Evolutionary conservation across 1,284 basidiomycete species (phyloP).

Genomic region (Neotropicomus parvogracilis): DNA sequence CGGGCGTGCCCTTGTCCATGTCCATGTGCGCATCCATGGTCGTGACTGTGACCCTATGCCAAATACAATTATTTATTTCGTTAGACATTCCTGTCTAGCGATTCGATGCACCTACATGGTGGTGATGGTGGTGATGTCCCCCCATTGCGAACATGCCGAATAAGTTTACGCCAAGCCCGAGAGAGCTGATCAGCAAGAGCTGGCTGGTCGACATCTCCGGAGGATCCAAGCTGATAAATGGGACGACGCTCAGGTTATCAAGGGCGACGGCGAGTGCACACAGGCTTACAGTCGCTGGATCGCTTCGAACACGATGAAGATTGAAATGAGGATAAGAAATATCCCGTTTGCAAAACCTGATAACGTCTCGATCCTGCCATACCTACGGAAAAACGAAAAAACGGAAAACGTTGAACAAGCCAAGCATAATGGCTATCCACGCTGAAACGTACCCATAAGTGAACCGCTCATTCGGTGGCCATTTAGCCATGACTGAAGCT

Average conservation of each 20-base stretch:
- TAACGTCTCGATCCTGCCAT: constrained; percentile 96
- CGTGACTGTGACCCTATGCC: constrained; percentile 51
- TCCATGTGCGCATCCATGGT: constrained; percentile 43
- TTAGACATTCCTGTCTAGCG: not conserved
- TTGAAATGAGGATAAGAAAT: constrained; percentile 93
- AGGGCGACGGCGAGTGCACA: constrained; percentile 1
- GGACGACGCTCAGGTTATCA: constrained; percentile 5
- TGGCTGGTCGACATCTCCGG: constrained; percentile 98
- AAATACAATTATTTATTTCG: too few species aligned
- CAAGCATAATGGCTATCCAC: not conserved
- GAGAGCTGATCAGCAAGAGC: constrained; percentile 81
- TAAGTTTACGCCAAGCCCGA: constrained; percentile 91
- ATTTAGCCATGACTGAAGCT: constrained; percentile 96
- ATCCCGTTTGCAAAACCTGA: constrained; percentile 98
- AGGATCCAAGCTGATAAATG: constrained; percentile 70
- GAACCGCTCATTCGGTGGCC: constrained; percentile 92
- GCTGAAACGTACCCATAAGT: constrained; percentile 75
- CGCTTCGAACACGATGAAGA: constrained; percentile 98
- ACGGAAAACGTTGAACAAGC: not conserved
- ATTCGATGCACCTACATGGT: constrained; percentile 56
- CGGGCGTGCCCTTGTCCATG: constrained; percentile 48
- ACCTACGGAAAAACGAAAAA: constrained; percentile 46
- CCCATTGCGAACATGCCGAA: constrained; percentile 99
- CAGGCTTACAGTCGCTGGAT: constrained; percentile 83
- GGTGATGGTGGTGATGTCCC: constrained; percentile 88